Evolutionary conservation across 2,329 filamentous ascomycete species (phyloP).

Genomic region (Alternaria sp.): DNA sequence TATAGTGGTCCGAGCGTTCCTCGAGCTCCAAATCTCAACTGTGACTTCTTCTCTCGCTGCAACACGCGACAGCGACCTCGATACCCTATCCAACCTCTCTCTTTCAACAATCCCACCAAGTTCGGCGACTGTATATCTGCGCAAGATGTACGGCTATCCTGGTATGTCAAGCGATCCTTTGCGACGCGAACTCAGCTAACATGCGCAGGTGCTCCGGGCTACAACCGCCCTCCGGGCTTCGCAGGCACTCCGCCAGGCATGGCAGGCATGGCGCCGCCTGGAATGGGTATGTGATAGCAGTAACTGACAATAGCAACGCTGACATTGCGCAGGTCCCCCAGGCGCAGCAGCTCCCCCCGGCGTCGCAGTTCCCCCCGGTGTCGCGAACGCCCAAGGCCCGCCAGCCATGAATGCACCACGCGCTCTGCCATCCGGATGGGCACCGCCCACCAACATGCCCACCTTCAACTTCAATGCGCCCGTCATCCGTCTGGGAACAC

Average conservation of each 20-base stretch:
- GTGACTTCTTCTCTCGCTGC: constrained; percentile 10
- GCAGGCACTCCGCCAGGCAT: constrained; percentile 75
- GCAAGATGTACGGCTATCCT: constrained; percentile 47
- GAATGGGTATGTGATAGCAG: constrained; percentile 69
- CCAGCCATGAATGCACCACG: constrained; percentile 80
- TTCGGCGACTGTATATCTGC: constrained; percentile 1
- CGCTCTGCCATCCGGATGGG: constrained; percentile 81
- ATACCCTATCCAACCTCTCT: background rate
- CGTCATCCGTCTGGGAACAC: constrained; percentile 89
- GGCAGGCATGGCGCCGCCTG: constrained; percentile 78
- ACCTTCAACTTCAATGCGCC: constrained; percentile 99
- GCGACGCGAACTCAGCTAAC: constrained; percentile 23
- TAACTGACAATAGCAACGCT: background rate
- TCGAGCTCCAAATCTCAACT: constrained; percentile 17
- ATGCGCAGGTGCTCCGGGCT: constrained; percentile 60
- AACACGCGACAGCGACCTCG: constrained; percentile 12
- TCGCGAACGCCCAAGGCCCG: constrained; percentile 73
- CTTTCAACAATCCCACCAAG: background rate
- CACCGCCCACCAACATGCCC: constrained; percentile 88
- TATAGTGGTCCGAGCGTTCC: constrained; percentile 21
- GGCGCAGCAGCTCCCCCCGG: constrained; percentile 66
- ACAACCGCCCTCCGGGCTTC: constrained; percentile 78
- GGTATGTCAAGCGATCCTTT: constrained; percentile 23
- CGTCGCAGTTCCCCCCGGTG: constrained; percentile 77
- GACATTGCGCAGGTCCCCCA: constrained; percentile 13